Conservation (phyloP, 2,329 filamentous ascomycete species). For the Xylariales sp. region DNA sequence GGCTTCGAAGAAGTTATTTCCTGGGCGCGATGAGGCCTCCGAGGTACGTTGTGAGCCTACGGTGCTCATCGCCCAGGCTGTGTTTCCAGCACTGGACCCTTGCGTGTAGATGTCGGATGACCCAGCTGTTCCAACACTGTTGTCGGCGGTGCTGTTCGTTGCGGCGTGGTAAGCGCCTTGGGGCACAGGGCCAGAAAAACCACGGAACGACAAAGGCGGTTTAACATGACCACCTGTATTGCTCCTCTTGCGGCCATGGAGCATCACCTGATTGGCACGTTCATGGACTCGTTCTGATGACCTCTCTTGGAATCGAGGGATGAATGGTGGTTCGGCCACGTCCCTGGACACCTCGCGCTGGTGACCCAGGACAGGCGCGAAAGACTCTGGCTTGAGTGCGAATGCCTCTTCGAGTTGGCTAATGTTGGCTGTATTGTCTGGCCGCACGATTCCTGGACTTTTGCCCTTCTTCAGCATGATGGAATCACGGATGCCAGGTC, state of each 20-base stretch:
- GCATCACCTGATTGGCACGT: conserved; percentile 39
- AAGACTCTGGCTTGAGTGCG: conserved; percentile 30
- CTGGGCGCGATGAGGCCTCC: conserved; percentile 46
- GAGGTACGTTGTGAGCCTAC: conserved; percentile 34
- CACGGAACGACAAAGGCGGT: conserved; percentile 69
- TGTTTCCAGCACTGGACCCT: conserved; percentile 37
- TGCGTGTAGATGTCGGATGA: conserved; percentile 56
- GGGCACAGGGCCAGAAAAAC: conserved; percentile 60
- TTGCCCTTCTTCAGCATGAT: conserved; percentile 82
- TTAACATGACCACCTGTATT: conserved; percentile 75
- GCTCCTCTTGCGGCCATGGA: conserved; percentile 80
- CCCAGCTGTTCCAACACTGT: conserved; percentile 52
- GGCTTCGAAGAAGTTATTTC: conserved; percentile 73
- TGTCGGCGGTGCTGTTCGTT: conserved; percentile 53
- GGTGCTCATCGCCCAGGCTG: conserved; percentile 41
- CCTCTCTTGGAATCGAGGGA: conserved; percentile 64
- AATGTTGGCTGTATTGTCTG: conserved; percentile 26
- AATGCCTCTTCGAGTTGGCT: conserved; percentile 30
- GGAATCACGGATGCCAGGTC: conserved; percentile 71
- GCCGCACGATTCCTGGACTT: conserved; percentile 33
- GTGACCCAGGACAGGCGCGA: conserved; percentile 31
- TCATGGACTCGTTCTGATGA: conserved; percentile 35
- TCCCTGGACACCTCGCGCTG: conserved; percentile 49
- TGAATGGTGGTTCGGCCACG: conserved; percentile 65
- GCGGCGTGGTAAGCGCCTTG: conserved; percentile 37